Evolutionary conservation across 768 basidiomycete genomes (phyloP).

Genomic region (Rhodotorula taiwanensis): DNA sequence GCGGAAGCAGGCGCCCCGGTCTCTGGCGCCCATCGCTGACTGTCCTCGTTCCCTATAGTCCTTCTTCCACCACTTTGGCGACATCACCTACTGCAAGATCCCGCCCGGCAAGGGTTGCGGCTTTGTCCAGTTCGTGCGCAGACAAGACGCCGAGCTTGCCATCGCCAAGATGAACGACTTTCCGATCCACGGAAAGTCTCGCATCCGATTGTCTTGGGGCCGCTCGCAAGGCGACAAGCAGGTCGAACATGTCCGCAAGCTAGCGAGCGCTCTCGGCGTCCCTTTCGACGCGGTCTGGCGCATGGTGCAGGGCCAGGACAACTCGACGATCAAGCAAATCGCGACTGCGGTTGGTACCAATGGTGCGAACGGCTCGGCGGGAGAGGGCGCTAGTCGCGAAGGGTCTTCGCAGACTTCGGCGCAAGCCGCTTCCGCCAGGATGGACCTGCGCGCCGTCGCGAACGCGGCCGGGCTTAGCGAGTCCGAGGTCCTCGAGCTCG

Average conservation of each 20-base stretch:
- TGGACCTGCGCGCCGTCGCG: conserved; percentile 36
- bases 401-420: conserved; percentile 1
- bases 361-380: not conserved
- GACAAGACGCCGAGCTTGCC: conserved; percentile 77
- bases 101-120: conserved; percentile 92
- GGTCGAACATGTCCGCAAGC: conserved; percentile 40
- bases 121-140: conserved; percentile 88
- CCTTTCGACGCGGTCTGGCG: conserved; percentile 40
- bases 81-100: conserved; percentile 63
- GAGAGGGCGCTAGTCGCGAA: not conserved
- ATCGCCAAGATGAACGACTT: conserved; percentile 98
- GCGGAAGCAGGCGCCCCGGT: not conserved
- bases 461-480: conserved; percentile 35
- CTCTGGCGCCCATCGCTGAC: not conserved
- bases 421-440: conserved; percentile 3
- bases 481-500: conserved; percentile 35
- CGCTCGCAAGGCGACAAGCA: conserved; percentile 58
- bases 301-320: conserved; percentile 41
- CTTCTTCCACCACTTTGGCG: conserved; percentile 42
- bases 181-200: conserved; percentile 74
- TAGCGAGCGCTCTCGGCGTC: conserved; percentile 38
- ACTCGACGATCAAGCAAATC: conserved; percentile 41
- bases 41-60: conserved; percentile 42
- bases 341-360: conserved; percentile 33
- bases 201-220: conserved; percentile 88